Evolutionary conservation across 352 stramenopile species (phyloP).

Genomic region (Globisporangium ultimum): DNA sequence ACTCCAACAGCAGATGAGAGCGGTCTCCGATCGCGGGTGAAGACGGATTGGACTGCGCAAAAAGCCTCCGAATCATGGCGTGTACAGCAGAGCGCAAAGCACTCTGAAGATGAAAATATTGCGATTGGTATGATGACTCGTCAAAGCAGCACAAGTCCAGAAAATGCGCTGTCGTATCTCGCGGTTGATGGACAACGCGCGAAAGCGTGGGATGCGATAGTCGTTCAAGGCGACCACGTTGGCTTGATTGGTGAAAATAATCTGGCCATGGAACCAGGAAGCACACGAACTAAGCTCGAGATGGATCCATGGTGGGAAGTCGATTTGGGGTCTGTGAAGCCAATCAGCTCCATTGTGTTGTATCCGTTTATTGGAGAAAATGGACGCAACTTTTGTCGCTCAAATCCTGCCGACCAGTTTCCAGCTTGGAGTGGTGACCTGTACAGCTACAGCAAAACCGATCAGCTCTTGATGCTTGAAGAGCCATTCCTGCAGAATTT

Average conservation of each 20-base stretch:
- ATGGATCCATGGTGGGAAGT: constrained; percentile 70
- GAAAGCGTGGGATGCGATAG: constrained; percentile 36
- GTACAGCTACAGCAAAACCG: constrained; percentile 29
- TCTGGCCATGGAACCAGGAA: constrained; percentile 26
- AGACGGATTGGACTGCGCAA: constrained; percentile 39
- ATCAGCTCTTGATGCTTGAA: constrained; percentile 36
- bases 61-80: constrained; percentile 42
- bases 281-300: constrained; percentile 38
- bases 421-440: constrained; percentile 39
- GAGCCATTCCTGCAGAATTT: constrained; percentile 57
- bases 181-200: constrained; percentile 44
- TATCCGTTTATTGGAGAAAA: constrained; percentile 46
- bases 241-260: not conserved
- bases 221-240: constrained; percentile 12
- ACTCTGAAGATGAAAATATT: constrained; percentile 61
- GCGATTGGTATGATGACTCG: constrained; percentile 50
- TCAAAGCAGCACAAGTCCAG: constrained; percentile 53
- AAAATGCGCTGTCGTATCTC: constrained; percentile 34
- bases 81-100: constrained; percentile 43
- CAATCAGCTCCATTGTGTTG: constrained; percentile 44
- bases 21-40: constrained; percentile 42
- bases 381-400: constrained; percentile 31
- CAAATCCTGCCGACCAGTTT: constrained; percentile 9
- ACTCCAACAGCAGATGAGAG: constrained; percentile 38
- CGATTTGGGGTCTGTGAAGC: constrained; percentile 41